Evolutionary conservation across 305 asterid genomes (phyloP).

Genomic region (Salvia sclarea): DNA sequence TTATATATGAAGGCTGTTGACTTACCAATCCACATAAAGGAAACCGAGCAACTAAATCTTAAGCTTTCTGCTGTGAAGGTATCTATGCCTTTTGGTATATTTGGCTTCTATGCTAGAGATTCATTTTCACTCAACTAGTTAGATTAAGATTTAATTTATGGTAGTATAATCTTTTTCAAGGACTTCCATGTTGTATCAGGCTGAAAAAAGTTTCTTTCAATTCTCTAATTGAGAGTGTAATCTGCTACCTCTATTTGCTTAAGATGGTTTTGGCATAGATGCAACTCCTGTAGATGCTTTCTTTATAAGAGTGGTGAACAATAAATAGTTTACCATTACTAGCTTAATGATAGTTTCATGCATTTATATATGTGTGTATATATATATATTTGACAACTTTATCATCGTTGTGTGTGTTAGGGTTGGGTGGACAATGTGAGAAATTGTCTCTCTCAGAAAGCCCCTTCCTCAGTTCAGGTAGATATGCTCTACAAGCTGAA

Average conservation of each 20-base stretch:
- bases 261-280: conserved; percentile 21
- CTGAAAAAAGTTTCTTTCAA: conserved; percentile 14
- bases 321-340: conserved; percentile 6
- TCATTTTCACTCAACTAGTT: conserved; percentile 6
- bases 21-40: conserved; percentile 60
- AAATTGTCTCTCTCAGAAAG: conserved; percentile 58
- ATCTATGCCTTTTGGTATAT: conserved; percentile 11
- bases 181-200: conserved; percentile 22
- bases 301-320: conserved; percentile 18
- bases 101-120: conserved; percentile 18
- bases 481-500: conserved; percentile 72
- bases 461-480: conserved; percentile 58
- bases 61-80: conserved; percentile 83
- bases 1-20: conserved; percentile 54
- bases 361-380: background rate
- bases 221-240: conserved; percentile 22
- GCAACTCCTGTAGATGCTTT: conserved; percentile 17
- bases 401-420: conserved; percentile 43
- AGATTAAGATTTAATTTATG: conserved; percentile 6
- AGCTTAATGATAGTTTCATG: conserved; percentile 8
- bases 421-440: conserved; percentile 68
- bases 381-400: conserved; percentile 15
- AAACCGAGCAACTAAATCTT: conserved; percentile 58
- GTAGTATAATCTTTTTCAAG: conserved; percentile 9
- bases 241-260: conserved; percentile 18